phyloP scores from a whole-genome alignment of 768 basidiomycete genomes.

The Rhodotorula toruloides region DNA sequence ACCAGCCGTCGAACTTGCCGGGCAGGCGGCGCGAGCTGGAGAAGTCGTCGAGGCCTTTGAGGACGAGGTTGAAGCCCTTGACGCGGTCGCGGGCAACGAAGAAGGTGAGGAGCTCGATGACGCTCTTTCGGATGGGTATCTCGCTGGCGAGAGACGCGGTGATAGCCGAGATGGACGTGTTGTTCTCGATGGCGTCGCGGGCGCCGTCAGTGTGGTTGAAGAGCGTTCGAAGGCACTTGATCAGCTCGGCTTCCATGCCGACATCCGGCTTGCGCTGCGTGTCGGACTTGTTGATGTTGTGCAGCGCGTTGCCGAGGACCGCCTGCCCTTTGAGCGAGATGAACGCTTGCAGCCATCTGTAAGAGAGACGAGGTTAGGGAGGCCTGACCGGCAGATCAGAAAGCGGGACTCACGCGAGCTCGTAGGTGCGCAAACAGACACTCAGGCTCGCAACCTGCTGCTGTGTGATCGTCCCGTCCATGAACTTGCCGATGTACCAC shows the following conservation, averaged over 20 bases:
- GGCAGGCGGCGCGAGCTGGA: constrained; percentile 49
- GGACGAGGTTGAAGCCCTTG: constrained; percentile 61
- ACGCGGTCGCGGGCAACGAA: constrained; percentile 60
- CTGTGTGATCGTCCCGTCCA: constrained; percentile 75
- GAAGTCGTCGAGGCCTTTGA: constrained; percentile 62
- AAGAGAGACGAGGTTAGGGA: not conserved
- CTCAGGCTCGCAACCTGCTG: constrained; percentile 72
- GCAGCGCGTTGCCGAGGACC: constrained; percentile 72
- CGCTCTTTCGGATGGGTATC: constrained; percentile 67
- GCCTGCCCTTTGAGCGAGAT: constrained; percentile 72
- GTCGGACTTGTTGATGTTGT: constrained; percentile 58
- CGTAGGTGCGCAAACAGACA: constrained; percentile 69
- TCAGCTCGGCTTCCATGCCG: constrained; percentile 74
- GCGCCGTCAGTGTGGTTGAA: constrained; percentile 64
- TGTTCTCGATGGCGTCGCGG: constrained; percentile 67
- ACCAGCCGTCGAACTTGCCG: constrained; percentile 73
- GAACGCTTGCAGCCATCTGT: constrained; percentile 75
- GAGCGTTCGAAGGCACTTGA: constrained; percentile 78
- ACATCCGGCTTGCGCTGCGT: constrained; percentile 55
- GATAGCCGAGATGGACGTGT: constrained; percentile 69
- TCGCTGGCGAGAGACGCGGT: constrained; percentile 74
- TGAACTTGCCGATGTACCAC: constrained; percentile 86
- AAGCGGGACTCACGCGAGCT: constrained; percentile 58
- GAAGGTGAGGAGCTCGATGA: constrained; percentile 73
- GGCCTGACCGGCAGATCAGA: not conserved